Conservation (phyloP, 257 asterid species). For the Coffea canephora region DNA sequence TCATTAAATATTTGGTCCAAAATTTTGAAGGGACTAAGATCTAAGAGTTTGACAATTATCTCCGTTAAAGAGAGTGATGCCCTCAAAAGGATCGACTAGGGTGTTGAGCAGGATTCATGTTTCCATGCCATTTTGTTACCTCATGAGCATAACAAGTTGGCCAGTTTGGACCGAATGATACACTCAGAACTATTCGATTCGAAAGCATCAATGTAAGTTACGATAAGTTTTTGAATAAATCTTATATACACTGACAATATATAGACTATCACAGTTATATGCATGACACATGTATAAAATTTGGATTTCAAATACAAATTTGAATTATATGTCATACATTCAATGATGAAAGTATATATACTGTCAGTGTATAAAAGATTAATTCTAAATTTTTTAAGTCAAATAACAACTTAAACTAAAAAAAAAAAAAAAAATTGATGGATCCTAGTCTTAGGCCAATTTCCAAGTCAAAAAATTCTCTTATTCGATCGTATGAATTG, state of each 20-base stretch:
- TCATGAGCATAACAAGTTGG: background rate
- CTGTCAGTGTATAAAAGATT: no score
- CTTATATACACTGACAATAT: no score
- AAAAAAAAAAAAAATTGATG: background rate
- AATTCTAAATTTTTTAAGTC: background rate
- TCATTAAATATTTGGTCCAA: conserved; percentile 9
- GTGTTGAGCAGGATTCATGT: no score
- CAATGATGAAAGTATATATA: no score
- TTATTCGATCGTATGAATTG: background rate
- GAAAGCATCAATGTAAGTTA: background rate
- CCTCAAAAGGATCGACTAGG: no score
- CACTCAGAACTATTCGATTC: background rate
- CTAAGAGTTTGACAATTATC: background rate
- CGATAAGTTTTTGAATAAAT: no score
- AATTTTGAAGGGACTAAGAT: conserved; percentile 6
- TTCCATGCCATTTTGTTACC: background rate
- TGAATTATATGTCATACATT: no score
- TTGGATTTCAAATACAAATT: no score
- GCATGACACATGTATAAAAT: no score
- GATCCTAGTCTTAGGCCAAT: background rate
- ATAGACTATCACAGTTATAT: no score
- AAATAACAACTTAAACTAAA: no score
- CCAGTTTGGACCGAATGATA: background rate
- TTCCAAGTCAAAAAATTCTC: background rate
- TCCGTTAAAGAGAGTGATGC: background rate